Percentiles rank a stretch among this genome's conserved stretches.
Conservation (phyloP, 2,329 filamentous ascomycete genomes). For the Verticillium klebahnii region DNA sequence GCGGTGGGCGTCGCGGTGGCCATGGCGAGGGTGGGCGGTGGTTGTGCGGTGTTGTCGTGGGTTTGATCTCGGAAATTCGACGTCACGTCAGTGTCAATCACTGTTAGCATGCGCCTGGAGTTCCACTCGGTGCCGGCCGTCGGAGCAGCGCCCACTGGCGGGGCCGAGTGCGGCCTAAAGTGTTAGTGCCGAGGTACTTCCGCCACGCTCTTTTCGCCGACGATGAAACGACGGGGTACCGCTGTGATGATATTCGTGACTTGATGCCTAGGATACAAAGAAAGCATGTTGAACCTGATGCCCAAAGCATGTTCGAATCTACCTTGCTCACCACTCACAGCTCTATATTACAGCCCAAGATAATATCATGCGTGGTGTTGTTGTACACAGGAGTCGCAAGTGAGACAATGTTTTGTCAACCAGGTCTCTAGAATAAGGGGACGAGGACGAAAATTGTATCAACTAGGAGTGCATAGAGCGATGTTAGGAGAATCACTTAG, state of each 20-base stretch:
- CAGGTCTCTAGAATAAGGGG: no score
- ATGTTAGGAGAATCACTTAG: no score
- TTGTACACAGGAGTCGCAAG: no score
- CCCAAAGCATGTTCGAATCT: no score
- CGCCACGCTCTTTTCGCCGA: background rate
- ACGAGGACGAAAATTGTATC: no score
- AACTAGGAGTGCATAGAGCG: no score
- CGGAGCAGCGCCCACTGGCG: background rate
- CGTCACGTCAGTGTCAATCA: background rate
- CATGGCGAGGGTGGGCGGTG: constrained; percentile 10
- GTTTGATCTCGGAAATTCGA: background rate
- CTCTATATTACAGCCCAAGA: no score
- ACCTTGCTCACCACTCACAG: no score
- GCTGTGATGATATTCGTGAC: background rate
- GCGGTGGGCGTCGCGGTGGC: constrained; percentile 15
- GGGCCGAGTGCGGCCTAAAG: background rate
- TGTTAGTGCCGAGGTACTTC: background rate
- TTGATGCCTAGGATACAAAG: no score
- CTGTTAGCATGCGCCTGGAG: background rate
- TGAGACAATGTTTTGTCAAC: no score
- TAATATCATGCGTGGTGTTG: no score
- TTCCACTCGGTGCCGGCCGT: background rate
- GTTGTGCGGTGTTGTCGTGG: background rate
- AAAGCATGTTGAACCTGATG: no score
- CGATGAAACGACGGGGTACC: background rate